A percentile compares a stretch with the other conserved stretches of the same genome.
Conservation (phyloP, 768 basidiomycete species). For the Exidia glandulosa region DNA sequence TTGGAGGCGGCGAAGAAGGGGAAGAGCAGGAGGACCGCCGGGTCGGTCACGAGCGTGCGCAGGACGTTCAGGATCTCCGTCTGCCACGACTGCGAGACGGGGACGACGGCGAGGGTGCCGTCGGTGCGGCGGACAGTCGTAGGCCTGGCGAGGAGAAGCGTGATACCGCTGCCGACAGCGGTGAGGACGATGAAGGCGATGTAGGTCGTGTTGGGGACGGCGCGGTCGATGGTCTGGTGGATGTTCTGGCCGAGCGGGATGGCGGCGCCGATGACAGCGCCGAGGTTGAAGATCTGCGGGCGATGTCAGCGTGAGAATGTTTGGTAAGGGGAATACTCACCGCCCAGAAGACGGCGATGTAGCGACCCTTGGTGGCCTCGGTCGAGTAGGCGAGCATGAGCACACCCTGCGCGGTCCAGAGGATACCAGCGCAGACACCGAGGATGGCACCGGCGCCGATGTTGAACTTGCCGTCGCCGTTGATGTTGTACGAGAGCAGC, state of each 20-base stretch:
- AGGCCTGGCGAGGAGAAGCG: slow-evolving; percentile 27
- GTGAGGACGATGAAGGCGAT: slow-evolving; percentile 37
- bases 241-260: slow-evolving; percentile 67
- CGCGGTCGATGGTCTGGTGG: slow-evolving; percentile 24
- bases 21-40: slow-evolving; percentile 64
- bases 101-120: slow-evolving; percentile 26
- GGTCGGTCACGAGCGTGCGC: slow-evolving; percentile 56
- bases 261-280: slow-evolving; percentile 63
- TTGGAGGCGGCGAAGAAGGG: slow-evolving; percentile 57
- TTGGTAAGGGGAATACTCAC: too few species aligned
- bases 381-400: slow-evolving; percentile 49
- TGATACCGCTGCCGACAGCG: slow-evolving; percentile 26
- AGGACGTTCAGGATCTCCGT: slow-evolving; percentile 61
- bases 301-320: too few species aligned
- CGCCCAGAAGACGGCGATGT: slow-evolving; percentile 45
- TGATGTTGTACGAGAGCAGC: slow-evolving; percentile 26
- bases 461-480: slow-evolving; percentile 27
- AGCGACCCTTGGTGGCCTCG: slow-evolving; percentile 44
- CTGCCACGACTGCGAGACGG: slow-evolving; percentile 67
- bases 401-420: slow-evolving; percentile 43
- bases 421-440: slow-evolving; percentile 37
- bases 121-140: slow-evolving; percentile 27
- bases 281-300: slow-evolving; percentile 34
- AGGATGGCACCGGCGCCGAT: slow-evolving; percentile 39
- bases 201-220: slow-evolving; percentile 29